phyloP scores from a whole-genome alignment of 2,329 filamentous ascomycete species.

The Ilyonectria sp. region DNA sequence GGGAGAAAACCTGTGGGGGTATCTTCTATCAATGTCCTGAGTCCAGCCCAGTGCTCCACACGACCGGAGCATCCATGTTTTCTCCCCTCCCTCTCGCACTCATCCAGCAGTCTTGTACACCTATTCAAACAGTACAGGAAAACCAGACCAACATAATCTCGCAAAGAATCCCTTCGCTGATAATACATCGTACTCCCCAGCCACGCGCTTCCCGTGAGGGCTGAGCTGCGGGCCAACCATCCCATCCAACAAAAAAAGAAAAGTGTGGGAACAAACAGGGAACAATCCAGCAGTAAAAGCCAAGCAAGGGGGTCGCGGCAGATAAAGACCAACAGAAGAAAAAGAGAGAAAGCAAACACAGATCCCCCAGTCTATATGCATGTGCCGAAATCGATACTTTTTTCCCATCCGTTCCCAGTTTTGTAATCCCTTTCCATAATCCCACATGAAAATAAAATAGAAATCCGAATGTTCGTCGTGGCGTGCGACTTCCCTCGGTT shows the following conservation, averaged over 20 bases:
- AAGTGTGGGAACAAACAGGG: constrained; percentile 28
- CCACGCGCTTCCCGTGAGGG: constrained; percentile 39
- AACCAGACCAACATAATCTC: constrained; percentile 30
- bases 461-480: constrained; percentile 37
- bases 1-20: constrained; percentile 47
- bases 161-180: constrained; percentile 38
- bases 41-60: constrained; percentile 51
- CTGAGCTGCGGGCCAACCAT: constrained; percentile 31
- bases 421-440: constrained; percentile 44
- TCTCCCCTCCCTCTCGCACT: constrained; percentile 37
- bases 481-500: constrained; percentile 32
- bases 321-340: constrained; percentile 30
- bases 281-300: constrained; percentile 28
- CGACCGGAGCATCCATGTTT: constrained; percentile 41
- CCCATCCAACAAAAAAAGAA: constrained; percentile 34
- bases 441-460: constrained; percentile 33
- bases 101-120: constrained; percentile 47
- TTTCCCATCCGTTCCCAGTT: constrained; percentile 47
- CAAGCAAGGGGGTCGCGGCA: constrained; percentile 36
- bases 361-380: constrained; percentile 50
- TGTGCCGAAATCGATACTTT: constrained; percentile 44
- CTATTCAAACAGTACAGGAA: constrained; percentile 46
- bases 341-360: constrained; percentile 35
- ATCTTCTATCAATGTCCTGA: constrained; percentile 52
- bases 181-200: constrained; percentile 22